phyloP scores from a whole-genome alignment of 257 asterid species.

The Ligustrum vulgare region DNA sequence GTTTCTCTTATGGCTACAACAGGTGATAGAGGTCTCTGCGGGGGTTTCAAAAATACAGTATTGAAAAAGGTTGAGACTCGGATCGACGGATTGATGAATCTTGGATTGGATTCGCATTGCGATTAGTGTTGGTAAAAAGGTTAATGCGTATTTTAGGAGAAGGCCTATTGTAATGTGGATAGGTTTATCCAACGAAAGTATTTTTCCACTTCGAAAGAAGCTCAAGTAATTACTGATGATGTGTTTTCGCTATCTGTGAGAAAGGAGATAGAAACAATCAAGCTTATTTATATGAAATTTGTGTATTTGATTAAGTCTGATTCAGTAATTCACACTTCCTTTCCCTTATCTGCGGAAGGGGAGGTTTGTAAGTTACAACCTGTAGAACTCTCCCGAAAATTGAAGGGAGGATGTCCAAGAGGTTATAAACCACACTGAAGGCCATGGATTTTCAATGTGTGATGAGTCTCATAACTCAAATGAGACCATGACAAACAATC shows the following conservation, averaged over 20 bases:
- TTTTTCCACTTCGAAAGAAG: constrained; percentile 66
- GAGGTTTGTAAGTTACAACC: no score
- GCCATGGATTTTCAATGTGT: no score
- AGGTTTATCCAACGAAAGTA: constrained; percentile 48
- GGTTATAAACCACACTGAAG: no score
- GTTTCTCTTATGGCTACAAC: constrained; percentile 58
- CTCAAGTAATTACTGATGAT: constrained; percentile 68
- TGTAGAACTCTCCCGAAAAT: no score
- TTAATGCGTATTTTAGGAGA: constrained; percentile 51
- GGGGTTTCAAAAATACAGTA: constrained; percentile 57
- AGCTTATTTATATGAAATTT: constrained; percentile 68
- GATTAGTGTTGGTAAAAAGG: constrained; percentile 67
- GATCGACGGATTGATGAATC: constrained; percentile 41
- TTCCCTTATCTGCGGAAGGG: constrained; percentile 57
- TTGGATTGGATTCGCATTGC: constrained; percentile 47
- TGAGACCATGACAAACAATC: no score
- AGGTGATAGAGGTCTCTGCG: constrained; percentile 75
- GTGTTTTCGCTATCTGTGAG: constrained; percentile 61
- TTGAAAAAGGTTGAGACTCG: constrained; percentile 54
- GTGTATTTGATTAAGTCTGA: constrained; percentile 63
- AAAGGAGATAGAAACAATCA: constrained; percentile 73
- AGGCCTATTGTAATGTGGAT: constrained; percentile 37
- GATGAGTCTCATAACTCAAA: no score
- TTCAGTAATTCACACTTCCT: constrained; percentile 56
- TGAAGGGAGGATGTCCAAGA: no score